Evolutionary conservation across 352 stramenopile genomes (phyloP).

Genomic region (Blastocystis sp.): DNA sequence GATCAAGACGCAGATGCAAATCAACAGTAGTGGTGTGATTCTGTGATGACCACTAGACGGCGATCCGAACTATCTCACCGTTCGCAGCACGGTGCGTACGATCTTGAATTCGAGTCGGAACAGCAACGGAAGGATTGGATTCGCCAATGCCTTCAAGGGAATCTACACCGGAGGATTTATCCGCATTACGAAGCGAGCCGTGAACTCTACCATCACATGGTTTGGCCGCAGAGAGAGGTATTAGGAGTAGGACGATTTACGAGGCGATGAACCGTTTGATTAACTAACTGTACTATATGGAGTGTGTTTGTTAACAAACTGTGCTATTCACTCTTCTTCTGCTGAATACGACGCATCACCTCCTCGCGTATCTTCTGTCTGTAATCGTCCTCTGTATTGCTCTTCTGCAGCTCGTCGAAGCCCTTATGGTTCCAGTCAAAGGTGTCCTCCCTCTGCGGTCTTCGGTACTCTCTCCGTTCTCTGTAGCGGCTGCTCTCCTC

Average conservation of each 20-base stretch:
- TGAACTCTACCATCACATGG: constrained; percentile 56
- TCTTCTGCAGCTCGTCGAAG: constrained; percentile 23
- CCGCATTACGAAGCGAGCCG: constrained; percentile 43
- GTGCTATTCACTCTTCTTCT: not conserved
- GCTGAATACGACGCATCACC: not conserved
- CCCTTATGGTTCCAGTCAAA: constrained; percentile 36
- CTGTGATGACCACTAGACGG: constrained; percentile 3
- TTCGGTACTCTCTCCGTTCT: not conserved
- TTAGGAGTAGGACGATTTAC: constrained; percentile 49
- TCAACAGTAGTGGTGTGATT: constrained; percentile 19
- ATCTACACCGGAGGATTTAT: constrained; percentile 66
- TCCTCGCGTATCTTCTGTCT: constrained; percentile 36
- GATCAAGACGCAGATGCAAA: constrained; percentile 65
- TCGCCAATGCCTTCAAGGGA: not conserved
- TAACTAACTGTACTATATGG: constrained; percentile 22
- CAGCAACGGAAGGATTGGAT: not conserved
- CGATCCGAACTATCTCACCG: constrained; percentile 56
- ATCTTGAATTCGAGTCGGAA: constrained; percentile 1
- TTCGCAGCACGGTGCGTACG: constrained; percentile 40
- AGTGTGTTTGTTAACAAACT: not conserved
- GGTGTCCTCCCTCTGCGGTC: not conserved
- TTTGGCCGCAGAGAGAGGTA: not conserved
- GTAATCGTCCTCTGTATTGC: not conserved
- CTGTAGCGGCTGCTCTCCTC: not conserved
- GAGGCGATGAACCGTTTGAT: constrained; percentile 59